Evolutionary conservation across 192 early-diverging fungal genomes (phyloP).

Genomic region (Entomortierella chlamydospora): DNA sequence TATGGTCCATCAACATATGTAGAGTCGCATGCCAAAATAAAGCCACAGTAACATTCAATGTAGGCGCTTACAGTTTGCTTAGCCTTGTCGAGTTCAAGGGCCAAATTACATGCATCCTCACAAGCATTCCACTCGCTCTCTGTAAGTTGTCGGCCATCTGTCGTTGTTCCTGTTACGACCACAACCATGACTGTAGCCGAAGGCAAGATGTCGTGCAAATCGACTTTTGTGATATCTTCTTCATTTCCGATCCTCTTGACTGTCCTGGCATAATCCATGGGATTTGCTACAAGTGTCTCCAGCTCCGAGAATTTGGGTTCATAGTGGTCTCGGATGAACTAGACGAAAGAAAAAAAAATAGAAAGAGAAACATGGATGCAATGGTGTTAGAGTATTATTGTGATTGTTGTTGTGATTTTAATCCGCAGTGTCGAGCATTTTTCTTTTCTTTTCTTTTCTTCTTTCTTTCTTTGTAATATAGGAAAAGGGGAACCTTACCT

Average conservation of each 20-base stretch:
- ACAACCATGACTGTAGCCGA: constrained; percentile 91
- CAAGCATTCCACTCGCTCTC: constrained; percentile 72
- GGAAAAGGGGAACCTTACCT: constrained; percentile 59
- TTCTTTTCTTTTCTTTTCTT: too few species aligned
- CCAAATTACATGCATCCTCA: constrained; percentile 83
- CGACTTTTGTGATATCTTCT: constrained; percentile 82
- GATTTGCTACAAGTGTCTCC: constrained; percentile 87
- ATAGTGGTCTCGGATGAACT: constrained; percentile 94
- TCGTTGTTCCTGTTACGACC: constrained; percentile 90
- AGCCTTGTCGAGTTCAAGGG: constrained; percentile 76
- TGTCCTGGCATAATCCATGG: constrained; percentile 89
- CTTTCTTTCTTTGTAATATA: not conserved
- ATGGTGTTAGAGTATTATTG: not conserved
- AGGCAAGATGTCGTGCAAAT: constrained; percentile 83
- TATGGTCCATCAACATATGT: too few species aligned
- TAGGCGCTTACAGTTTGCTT: constrained; percentile 66
- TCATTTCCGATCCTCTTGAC: constrained; percentile 86
- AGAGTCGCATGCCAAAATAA: not conserved
- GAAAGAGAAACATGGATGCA: not conserved
- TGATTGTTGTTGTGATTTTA: too few species aligned
- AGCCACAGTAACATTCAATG: not conserved
- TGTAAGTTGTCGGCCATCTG: constrained; percentile 73
- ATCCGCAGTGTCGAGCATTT: not conserved
- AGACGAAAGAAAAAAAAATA: not conserved
- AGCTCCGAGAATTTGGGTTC: constrained; percentile 91